A percentile compares a stretch with the other conserved stretches of the same genome.
phyloP scores from a whole-genome alignment of 2,329 filamentous ascomycete genomes.

The Annulohypoxylon truncatum region DNA sequence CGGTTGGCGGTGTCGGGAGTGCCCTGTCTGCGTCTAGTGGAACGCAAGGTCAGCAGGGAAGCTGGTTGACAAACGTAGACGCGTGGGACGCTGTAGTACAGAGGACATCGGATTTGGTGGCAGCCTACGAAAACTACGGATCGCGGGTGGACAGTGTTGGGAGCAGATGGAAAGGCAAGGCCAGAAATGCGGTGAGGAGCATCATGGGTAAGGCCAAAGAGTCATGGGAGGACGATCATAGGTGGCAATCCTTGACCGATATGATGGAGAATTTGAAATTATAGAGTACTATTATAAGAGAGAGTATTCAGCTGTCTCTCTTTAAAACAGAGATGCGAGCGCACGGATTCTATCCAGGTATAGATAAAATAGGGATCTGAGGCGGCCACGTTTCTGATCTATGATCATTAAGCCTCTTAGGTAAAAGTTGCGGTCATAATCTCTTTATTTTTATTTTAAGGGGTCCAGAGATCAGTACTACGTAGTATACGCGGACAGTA shows the following conservation, averaged over 20 bases:
- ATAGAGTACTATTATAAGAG: slow-evolving; percentile 1
- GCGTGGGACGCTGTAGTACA: slow-evolving; percentile 79
- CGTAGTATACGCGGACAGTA: background rate
- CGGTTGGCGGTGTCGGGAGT: slow-evolving; percentile 63
- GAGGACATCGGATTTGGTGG: slow-evolving; percentile 83
- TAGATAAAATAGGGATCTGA: background rate
- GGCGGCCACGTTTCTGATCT: background rate
- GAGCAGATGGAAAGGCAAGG: slow-evolving; percentile 88
- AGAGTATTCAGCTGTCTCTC: background rate
- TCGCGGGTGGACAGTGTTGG: slow-evolving; percentile 74
- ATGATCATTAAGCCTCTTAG: background rate
- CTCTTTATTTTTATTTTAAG: background rate
- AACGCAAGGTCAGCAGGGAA: slow-evolving; percentile 41
- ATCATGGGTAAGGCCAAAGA: slow-evolving; percentile 86
- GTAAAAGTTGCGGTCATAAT: background rate
- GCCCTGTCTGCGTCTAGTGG: slow-evolving; percentile 58
- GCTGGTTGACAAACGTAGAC: slow-evolving; percentile 68
- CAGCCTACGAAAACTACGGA: slow-evolving; percentile 84
- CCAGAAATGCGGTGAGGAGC: slow-evolving; percentile 82
- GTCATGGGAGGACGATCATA: slow-evolving; percentile 81
- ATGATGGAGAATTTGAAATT: slow-evolving; percentile 66
- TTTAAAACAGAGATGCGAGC: background rate
- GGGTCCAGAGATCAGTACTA: no score
- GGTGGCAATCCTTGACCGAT: slow-evolving; percentile 71
- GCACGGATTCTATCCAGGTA: background rate